These are phyloP conservation scores for Fusarium sp. DNA, from an alignment of 2,329 filamentous ascomycete species.

Conservation along the genomic window DNA sequence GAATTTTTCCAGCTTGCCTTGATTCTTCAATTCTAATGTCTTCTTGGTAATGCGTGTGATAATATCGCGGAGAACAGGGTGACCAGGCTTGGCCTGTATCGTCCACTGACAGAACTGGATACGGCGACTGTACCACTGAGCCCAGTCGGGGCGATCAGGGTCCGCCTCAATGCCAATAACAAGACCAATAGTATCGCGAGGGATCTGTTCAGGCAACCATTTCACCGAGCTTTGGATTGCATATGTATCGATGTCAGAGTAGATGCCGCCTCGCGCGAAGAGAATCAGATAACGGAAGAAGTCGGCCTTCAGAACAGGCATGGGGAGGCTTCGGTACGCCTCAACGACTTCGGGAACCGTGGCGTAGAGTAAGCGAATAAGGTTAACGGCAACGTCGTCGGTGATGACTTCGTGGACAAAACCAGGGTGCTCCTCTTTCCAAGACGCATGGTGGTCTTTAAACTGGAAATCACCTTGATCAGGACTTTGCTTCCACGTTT, in stretches of 20 bases:
- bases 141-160: conserved; percentile 91
- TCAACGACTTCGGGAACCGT: conserved; percentile 82
- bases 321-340: conserved; percentile 77
- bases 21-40: conserved; percentile 77
- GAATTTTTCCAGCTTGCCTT: conserved; percentile 69
- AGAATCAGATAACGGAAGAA: conserved; percentile 81
- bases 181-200: conserved; percentile 81
- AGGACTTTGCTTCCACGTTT: conserved; percentile 95
- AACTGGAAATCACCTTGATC: conserved; percentile 82
- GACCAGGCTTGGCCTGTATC: conserved; percentile 93
- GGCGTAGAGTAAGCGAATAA: conserved; percentile 88
- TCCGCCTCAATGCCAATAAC: conserved; percentile 97
- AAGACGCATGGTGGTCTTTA: conserved; percentile 86
- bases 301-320: conserved; percentile 81
- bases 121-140: conserved; percentile 92
- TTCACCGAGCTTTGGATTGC: conserved; percentile 85
- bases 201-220: conserved; percentile 85
- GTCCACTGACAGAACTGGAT: conserved; percentile 99
- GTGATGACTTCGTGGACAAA: conserved; percentile 98
- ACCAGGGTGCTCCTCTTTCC: conserved; percentile 85
- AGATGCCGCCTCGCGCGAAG: conserved; percentile 71
- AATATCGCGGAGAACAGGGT: conserved; percentile 89
- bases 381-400: conserved; percentile 83
- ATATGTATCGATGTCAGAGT: conserved; percentile 91
- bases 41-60: conserved; percentile 87